Base-by-base conservation (phyloP, 1,284 basidiomycete species). In the Rhodotorula sp. region DNA sequence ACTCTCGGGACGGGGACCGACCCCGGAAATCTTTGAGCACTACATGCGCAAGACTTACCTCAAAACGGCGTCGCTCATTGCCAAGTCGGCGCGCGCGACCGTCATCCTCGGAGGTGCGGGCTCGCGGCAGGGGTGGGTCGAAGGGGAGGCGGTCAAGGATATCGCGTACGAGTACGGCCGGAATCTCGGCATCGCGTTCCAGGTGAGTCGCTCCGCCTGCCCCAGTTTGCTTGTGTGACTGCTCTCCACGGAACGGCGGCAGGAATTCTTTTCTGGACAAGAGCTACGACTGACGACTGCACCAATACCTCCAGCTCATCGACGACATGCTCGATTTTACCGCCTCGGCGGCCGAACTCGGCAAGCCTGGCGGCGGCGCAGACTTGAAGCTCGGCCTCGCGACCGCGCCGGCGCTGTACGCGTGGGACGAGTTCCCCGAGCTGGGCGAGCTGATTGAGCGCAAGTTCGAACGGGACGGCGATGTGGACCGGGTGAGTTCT, bases 1-100 rank as follows among this genome's bases (percentile, higher is more conserved):
- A 7, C 55, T 57, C 14, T 42, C 29, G 51, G 67, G 62, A 30
- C 45, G 26, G 3, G 71, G 69, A 29, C 72, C 74, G 22, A 77
- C 77, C 8, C 72, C 73, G 42, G 86, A 87, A 24, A 86, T 88
- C 72, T 98, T 95, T 87, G 88, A 88, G 69, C 83, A 89, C 48
- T 99, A 99, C 82, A 85, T 98, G 80, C 87, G 88, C 78, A 97
- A 95, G 83, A 95, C 93, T 37, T 99, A 98, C 80, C 84, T 99
- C 78, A 98, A 99, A 83, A 96, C 94, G 8, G 95, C 95, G 24
- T 93, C 90, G 77, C 82, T 99, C 69, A 95, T 99, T 86, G 95
- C 94, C 2, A 99, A 98, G 81, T 90, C 90, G 5, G 89, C 91
- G 2, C 86, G 95, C 14, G 91, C 92, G 8, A 87, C 93, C 0